Conservation (phyloP, 345 rosid genomes). For the Ceriops zippeliana region DNA sequence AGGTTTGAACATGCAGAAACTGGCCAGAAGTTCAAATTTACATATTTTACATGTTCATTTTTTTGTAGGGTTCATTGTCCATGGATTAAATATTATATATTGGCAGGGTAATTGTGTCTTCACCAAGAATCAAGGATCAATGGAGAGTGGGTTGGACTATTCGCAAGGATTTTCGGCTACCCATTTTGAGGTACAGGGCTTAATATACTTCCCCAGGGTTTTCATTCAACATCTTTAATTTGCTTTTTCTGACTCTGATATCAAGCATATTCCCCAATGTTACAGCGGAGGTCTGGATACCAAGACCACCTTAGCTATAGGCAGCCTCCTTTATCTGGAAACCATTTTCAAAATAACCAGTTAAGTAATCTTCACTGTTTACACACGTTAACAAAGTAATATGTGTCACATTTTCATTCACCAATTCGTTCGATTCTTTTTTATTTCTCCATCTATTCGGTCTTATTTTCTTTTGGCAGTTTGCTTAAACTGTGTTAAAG, state of each 20-base stretch:
- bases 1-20: slow-evolving; percentile 30
- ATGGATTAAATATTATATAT: background rate
- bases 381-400: too few relatives aligned
- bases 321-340: slow-evolving; percentile 38
- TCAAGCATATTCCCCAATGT: background rate
- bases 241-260: slow-evolving; percentile 5
- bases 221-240: too few relatives aligned
- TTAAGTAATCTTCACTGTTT: slow-evolving; percentile 21
- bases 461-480: background rate
- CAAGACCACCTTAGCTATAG: slow-evolving; percentile 40
- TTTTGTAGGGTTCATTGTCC: background rate
- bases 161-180: slow-evolving; percentile 68
- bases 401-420: background rate
- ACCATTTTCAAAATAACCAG: slow-evolving; percentile 49
- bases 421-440: background rate
- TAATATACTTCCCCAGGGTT: background rate
- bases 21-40: background rate
- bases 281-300: slow-evolving; percentile 50
- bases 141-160: slow-evolving; percentile 53
- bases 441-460: background rate
- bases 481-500: background rate
- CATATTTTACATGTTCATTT: slow-evolving; percentile 3
- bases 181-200: slow-evolving; percentile 51
- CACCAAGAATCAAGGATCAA: slow-evolving; percentile 40
- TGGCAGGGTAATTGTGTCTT: slow-evolving; percentile 39